Evolutionary conservation across 164 flowering plant genomes (phyloP), one percentile per base, ranked within the genome.

Genomic region (Vitis rotundifolia): DNA sequence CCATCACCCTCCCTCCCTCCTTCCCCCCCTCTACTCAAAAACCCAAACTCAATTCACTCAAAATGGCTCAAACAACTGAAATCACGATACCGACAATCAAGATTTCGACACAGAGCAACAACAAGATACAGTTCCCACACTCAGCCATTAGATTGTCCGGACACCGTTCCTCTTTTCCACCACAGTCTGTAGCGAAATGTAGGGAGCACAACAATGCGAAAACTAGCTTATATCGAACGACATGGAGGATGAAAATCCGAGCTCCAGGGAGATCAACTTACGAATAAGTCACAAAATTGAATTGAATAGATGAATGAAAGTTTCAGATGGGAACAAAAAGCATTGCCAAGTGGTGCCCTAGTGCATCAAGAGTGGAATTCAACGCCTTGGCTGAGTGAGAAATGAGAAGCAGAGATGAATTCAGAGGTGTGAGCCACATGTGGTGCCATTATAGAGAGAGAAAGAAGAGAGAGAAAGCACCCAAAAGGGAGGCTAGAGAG

Each of bases 191-290:
- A 3, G 44, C 44, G 44, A 37, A 37, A 37, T 37, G 44, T 37
- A 15, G 29, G 29, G 61, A 59, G 14, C 11, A 14, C 16, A 29
- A 49, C 2, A 37, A 70, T 15, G 14, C 11, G 19, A 53, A 52
- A 8, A 57, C 72, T 84, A 85, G 71, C 86, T 75, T 13, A 87
- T 82, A 69, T 87, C 91, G 68, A 82, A 81, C 51, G 89, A 86
- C 88, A 87, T 82, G 76, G 76, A 76, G 71, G 19, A 50, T 9
- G 66, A 10, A 52, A 15, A 9, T 57, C 60, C 60, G 26, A 3
- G 22, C 60, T 14, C 26, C 60, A 68, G n/a, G 3, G 1, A 31
- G n/a, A 48, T 4, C 37, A 44, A 37, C 9, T 6, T 18, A 12
- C 52, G 29, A 57, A 57, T 47, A n/a, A 37, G 7, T 37, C 44